These are phyloP conservation scores for Wickerhamomyces chambardii DNA, from an alignment of 805 yeast species.

Conservation along the genomic window DNA sequence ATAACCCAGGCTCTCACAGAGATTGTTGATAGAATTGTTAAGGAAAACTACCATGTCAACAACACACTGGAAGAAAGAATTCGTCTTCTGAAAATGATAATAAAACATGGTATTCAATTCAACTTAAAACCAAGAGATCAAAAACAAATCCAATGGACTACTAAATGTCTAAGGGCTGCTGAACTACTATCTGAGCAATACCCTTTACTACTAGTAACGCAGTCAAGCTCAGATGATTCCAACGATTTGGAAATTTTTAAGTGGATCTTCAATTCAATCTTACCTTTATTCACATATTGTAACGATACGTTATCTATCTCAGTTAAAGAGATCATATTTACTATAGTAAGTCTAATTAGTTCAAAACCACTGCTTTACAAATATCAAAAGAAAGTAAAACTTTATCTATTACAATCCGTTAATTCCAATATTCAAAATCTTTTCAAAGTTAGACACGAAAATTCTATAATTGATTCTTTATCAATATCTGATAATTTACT, in stretches of 20 bases:
- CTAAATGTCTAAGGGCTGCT: conserved; percentile 11
- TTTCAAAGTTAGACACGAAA: conserved; percentile 7
- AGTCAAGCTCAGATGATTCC: neutral
- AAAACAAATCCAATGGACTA: conserved; percentile 8
- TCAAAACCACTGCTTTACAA: conserved; percentile 11
- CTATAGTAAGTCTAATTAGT: conserved; percentile 11
- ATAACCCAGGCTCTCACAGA: neutral
- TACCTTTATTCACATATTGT: conserved; percentile 7
- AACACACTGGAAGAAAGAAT: neutral
- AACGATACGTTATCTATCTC: conserved; percentile 7
- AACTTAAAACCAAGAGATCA: conserved; percentile 6
- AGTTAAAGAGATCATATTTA: conserved; percentile 12
- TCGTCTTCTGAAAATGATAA: conserved; percentile 8
- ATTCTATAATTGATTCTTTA: conserved; percentile 4
- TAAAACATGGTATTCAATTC: conserved; percentile 13
- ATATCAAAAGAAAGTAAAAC: conserved; percentile 11
- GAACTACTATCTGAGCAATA: conserved; percentile 13
- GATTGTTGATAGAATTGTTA: neutral
- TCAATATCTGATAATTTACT: conserved; percentile 12
- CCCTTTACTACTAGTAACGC: conserved; percentile 12
- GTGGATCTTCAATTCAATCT: conserved; percentile 13
- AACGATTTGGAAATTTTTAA: conserved; percentile 5
- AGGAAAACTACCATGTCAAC: neutral
- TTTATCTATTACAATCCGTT: conserved; percentile 6
- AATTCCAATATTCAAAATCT: conserved; percentile 6